These are phyloP conservation scores for Antrodiella citrinella DNA, from an alignment of 768 basidiomycete species.

Conservation along the genomic window DNA sequence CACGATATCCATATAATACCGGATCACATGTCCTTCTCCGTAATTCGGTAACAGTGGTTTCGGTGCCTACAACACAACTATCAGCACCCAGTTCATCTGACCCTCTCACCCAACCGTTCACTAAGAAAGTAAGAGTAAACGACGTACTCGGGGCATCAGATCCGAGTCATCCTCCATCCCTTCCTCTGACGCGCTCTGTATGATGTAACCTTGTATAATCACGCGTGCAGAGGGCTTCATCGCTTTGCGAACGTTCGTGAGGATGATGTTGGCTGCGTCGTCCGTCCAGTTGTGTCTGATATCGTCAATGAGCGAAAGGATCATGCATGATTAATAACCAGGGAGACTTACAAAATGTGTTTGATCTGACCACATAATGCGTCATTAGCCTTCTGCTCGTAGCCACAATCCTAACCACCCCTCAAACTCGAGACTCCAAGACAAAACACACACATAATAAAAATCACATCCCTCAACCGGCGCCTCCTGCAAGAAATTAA, in stretches of 20 bases:
- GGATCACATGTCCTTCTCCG: constrained; percentile 7
- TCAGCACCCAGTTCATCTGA: too few relatives aligned
- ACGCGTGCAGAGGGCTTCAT: constrained; percentile 23
- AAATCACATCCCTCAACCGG: constrained; percentile 21
- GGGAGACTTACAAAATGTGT: not conserved
- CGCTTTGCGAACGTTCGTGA: constrained; percentile 23
- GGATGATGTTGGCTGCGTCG: constrained; percentile 17
- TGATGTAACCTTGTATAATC: constrained; percentile 14
- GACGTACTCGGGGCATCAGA: not conserved
- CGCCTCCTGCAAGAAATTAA: constrained; percentile 7
- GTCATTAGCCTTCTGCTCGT: too few relatives aligned
- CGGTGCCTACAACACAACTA: constrained; percentile 2
- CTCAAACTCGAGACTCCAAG: too few relatives aligned
- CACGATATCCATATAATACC: constrained; percentile 9
- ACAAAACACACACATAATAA: constrained; percentile 25
- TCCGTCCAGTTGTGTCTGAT: constrained; percentile 27
- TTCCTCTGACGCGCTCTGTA: not conserved
- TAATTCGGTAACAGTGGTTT: constrained; percentile 10
- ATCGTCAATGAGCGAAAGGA: too few relatives aligned
- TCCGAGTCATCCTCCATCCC: not conserved
- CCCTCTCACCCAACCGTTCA: not conserved
- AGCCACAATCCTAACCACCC: too few relatives aligned
- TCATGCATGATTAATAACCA: too few relatives aligned
- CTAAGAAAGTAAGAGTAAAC: not conserved
- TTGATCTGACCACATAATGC: too few relatives aligned